A percentile compares a stretch with the other conserved stretches of the same genome.
Evolutionary conservation across 768 basidiomycete genomes (phyloP).

Genomic region (Leucocoprinus sp.): DNA sequence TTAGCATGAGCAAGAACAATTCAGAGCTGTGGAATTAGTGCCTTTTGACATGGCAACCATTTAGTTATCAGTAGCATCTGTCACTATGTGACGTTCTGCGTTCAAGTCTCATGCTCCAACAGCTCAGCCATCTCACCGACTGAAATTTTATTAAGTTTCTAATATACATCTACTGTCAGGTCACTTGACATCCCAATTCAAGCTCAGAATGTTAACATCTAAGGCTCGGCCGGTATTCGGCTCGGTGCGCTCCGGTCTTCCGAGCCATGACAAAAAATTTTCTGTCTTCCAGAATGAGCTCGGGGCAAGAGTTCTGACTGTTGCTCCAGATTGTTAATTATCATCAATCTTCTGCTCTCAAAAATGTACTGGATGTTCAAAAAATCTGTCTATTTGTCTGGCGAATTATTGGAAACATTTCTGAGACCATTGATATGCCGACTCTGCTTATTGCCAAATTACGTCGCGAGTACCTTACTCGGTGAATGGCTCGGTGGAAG

Average conservation of each 20-base stretch:
- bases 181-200: no score
- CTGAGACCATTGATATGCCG: constrained; percentile 1
- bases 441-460: constrained; percentile 20
- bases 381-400: neutral
- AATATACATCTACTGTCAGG: no score
- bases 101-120: no score
- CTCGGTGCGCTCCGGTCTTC: constrained; percentile 28
- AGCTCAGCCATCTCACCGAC: no score
- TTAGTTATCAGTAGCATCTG: no score
- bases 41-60: no score
- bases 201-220: no score
- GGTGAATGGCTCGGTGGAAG: constrained; percentile 52
- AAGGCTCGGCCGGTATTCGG: constrained; percentile 26
- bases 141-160: no score
- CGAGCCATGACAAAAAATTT: constrained; percentile 37
- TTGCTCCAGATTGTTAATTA: neutral
- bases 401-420: neutral
- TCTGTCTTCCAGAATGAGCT: constrained; percentile 22
- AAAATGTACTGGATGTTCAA: neutral
- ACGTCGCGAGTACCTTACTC: constrained; percentile 33
- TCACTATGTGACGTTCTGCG: no score
- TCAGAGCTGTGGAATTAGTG: no score
- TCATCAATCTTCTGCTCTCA: neutral
- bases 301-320: neutral
- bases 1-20: no score